Percentiles rank a stretch among this genome's conserved stretches.
These are phyloP conservation scores for Berberis vulgaris DNA, from an alignment of 164 flowering plant species.

Conservation along the genomic window DNA sequence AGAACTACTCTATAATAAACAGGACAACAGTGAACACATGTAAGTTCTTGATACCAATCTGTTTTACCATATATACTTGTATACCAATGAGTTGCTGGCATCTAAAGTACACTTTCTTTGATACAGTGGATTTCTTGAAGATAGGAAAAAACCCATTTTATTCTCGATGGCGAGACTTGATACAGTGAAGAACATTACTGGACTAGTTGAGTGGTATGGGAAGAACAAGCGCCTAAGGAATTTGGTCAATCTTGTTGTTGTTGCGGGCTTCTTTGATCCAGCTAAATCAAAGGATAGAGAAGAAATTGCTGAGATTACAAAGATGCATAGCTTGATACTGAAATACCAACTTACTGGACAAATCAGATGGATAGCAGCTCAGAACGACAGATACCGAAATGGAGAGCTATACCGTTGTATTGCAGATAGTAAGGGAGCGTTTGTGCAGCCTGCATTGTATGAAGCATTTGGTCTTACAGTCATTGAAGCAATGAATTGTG, in stretches of 20 bases:
- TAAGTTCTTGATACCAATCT: slow-evolving; percentile 22
- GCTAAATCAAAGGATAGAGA: slow-evolving; percentile 87
- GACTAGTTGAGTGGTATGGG: slow-evolving; percentile 83
- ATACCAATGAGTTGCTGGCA: slow-evolving; percentile 4
- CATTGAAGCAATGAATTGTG: slow-evolving; percentile 94
- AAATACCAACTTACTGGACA: slow-evolving; percentile 73
- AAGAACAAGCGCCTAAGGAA: slow-evolving; percentile 66
- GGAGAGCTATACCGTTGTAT: slow-evolving; percentile 81
- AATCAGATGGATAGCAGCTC: slow-evolving; percentile 94
- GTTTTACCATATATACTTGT: not conserved
- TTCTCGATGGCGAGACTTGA: slow-evolving; percentile 99
- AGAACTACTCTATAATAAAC: slow-evolving; percentile 61
- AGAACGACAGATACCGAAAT: slow-evolving; percentile 62
- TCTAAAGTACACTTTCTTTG: slow-evolving; percentile 7
- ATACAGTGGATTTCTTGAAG: slow-evolving; percentile 73
- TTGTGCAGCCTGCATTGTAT: slow-evolving; percentile 87
- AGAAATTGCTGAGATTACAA: slow-evolving; percentile 77
- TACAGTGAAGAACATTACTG: slow-evolving; percentile 77
- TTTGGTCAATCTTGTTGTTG: slow-evolving; percentile 76
- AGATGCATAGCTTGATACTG: slow-evolving; percentile 69
- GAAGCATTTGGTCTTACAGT: slow-evolving; percentile 96
- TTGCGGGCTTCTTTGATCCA: slow-evolving; percentile 82
- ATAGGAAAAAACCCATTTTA: slow-evolving; percentile 78
- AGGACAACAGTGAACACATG: slow-evolving; percentile 74
- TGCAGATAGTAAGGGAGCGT: slow-evolving; percentile 90